Conservation (phyloP, 2,329 filamentous ascomycete species). For the Xylaria sp. region DNA sequence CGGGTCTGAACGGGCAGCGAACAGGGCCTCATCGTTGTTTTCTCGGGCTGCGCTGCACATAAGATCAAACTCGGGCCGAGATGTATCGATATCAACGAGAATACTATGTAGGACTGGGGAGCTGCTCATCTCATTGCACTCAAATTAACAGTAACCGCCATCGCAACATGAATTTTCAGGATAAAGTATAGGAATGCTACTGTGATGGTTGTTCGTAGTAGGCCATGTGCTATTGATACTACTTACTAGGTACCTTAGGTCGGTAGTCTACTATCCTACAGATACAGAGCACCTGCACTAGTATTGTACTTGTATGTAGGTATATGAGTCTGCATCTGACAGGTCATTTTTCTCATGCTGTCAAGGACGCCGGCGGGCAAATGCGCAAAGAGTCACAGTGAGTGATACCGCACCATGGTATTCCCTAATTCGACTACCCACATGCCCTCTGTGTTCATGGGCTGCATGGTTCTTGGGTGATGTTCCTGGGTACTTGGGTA, state of each 20-base stretch:
- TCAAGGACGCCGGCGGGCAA: background rate
- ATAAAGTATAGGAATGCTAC: background rate
- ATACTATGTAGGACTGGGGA: background rate
- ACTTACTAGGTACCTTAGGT: background rate
- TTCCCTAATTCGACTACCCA: background rate
- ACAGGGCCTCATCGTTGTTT: background rate
- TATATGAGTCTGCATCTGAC: conserved; percentile 2
- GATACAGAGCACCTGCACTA: too few relatives aligned
- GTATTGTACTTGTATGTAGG: too few relatives aligned
- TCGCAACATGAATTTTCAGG: background rate
- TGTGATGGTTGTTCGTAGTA: background rate
- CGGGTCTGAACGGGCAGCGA: too few relatives aligned
- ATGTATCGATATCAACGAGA: conserved; percentile 4
- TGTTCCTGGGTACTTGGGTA: background rate
- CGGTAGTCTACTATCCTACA: too few relatives aligned
- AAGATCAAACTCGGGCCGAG: conserved; percentile 17
- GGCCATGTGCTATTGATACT: background rate
- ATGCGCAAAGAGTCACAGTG: background rate
- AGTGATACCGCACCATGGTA: too few relatives aligned
- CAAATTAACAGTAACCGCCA: background rate
- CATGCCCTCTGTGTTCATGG: background rate
- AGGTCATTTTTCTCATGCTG: conserved; percentile 16
- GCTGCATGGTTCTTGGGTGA: background rate
- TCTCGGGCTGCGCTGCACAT: conserved; percentile 16
- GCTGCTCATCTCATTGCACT: background rate